Base-by-base conservation (phyloP, 192 early-diverging fungal species). In the Geranomyces michiganensis region DNA sequence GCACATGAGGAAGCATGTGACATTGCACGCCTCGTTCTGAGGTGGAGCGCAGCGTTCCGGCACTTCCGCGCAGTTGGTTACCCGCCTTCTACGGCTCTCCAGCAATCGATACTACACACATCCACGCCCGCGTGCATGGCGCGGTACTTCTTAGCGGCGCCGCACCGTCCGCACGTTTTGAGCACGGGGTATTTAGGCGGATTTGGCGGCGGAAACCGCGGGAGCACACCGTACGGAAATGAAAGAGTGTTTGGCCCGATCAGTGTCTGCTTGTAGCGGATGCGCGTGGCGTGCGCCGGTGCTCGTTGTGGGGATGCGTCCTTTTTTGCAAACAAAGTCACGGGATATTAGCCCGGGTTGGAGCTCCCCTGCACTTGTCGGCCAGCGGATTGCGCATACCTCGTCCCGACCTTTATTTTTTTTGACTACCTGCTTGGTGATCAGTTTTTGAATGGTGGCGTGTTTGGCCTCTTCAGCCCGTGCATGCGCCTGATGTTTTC, bases 371-470 rank as follows among this genome's bases (percentile, higher is more conserved):
- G 3, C 7, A 60, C 21, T 8, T 4, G 58, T 2, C 22, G 31
- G 58, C 4, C 17, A 27, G 5, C 22, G 3, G 58, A 9, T 8
- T 19, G 17, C 58, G 19, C 31, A 9, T 32, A 19, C 17, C 62
- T 56, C n/a, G 53, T 62, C 62, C 51, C 70, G 19, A 53, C 62
- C 53, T 65, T 72, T n/a, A 24, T 45, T 63, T 46, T 75, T 75
- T 36, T 75, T 75, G 17, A 19, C 36, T 0, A 59, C 63, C 29
- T 75, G 65, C 65, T 69, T 68, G 27, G 30, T 46, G 30, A 75
- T 22, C n/a, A 75, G 60, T 63, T 69, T 68, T 17, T 75, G 65
- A 8, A 75, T 68, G 21, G 73, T 75, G 3, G 68, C 55, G 36
- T 68, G 53, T 59, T 75, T 68, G 41, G 56, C 66, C 26, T 69